These are phyloP conservation scores for Fusarium aywerte DNA, from an alignment of 2,329 filamentous ascomycete species.

Conservation along the genomic window DNA sequence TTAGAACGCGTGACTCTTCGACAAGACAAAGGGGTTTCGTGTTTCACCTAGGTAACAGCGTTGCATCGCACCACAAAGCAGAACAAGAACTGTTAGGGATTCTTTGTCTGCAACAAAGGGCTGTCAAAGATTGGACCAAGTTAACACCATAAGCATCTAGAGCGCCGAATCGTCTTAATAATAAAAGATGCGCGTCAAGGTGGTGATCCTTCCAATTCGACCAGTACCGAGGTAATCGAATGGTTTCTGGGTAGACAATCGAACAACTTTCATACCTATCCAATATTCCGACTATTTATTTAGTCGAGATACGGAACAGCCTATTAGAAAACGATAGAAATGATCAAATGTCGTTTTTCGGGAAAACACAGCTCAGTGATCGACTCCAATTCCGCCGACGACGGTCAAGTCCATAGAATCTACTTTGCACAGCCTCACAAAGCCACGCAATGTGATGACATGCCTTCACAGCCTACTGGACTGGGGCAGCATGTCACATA, in stretches of 20 bases:
- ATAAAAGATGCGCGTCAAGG: background rate
- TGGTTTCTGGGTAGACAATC: background rate
- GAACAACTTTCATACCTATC: background rate
- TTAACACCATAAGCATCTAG: background rate
- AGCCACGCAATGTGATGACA: slow-evolving; percentile 13
- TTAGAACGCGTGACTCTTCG: background rate
- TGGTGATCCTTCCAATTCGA: background rate
- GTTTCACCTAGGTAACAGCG: slow-evolving; percentile 15
- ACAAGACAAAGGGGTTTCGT: background rate
- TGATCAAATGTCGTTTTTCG: background rate
- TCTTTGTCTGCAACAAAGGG: background rate
- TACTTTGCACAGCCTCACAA: slow-evolving; percentile 41
- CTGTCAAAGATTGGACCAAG: background rate
- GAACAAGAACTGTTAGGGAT: background rate
- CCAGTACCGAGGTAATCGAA: background rate
- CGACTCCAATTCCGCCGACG: background rate
- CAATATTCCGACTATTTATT: background rate
- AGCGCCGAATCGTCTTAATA: background rate
- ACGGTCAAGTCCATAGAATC: background rate
- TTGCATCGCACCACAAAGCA: slow-evolving; percentile 3
- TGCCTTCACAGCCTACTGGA: background rate
- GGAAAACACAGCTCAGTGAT: background rate
- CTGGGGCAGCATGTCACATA: background rate
- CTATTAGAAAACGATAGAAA: slow-evolving; percentile 8
- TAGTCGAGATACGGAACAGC: slow-evolving; percentile 19